Base-by-base conservation (phyloP, 805 yeast genomes). In the Yarrowia sp. region DNA sequence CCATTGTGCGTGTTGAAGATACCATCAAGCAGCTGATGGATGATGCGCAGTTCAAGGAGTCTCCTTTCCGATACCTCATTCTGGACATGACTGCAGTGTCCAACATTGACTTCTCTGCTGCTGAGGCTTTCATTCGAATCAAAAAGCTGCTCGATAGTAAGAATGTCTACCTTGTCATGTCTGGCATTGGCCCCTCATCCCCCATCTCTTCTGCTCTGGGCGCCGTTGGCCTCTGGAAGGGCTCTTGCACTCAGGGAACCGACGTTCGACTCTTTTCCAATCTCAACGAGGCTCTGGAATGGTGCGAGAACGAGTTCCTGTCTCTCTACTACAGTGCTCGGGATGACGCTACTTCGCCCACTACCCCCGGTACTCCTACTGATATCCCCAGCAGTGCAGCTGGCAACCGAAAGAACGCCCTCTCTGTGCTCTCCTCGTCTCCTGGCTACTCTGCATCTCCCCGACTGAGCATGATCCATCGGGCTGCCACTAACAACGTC, bases 221-320 rank as follows among this genome's bases (percentile, higher is more conserved):
- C 70, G 96, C 92, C 67, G 96, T 95, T 15, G 97, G 97, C 0
- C 79, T 94, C 20, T 87, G 93, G 84, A 86, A 83, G 43, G 82
- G 81, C 79, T 84, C 82, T 67, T 47, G 55, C 38, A 47, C 66
- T 13, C 55, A 46, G n/a, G 72, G 72, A 7, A 72, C 70, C 40
- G 70, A 74, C 4, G 85, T 86, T 69, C 87, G 87, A 72, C 81
- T 93, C 52, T 94, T 92, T 75, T 85, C 84, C 67, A 89, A 91
- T 66, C 82, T 95, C 72, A 95, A 95, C 75, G 85, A 89, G 67
- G 97, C 97, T 0, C 82, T 95, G 50, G 98, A 95, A 77, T 94
- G 97, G 97, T 92, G 98, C 80, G 99, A 95, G 76, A 94, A 95
- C 78, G 88, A 89, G 72, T 92, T 93, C 72, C 82, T 95, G 73